Base-by-base conservation (phyloP, 306 rosid genomes). In the Carpinus viminea region DNA sequence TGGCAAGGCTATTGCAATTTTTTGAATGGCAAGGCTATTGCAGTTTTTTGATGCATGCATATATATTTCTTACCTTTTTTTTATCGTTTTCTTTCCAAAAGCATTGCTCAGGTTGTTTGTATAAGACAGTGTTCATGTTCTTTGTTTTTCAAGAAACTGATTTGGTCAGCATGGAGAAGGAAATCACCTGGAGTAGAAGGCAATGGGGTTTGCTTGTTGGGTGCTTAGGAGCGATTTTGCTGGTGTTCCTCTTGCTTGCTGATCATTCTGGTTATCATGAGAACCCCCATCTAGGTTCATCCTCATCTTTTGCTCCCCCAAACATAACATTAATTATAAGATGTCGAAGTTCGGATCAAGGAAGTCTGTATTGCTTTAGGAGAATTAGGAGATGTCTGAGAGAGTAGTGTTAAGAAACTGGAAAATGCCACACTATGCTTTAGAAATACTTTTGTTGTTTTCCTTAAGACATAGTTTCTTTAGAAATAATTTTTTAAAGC, bases 241-340 rank as follows among this genome's bases (percentile, higher is more conserved):
- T 68, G 10, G 41, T 46, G 1, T 51, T 57, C n/a, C n/a, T n/a
- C 83, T 53, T 78, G 48, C 60, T 76, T 11, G 62, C 46, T 74
- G 77, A 76, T 76, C n/a, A n/a, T n/a, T 85, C 83, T 65, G 79
- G 13, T 12, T 13, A 69, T 28, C 31, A 28, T 28, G 31, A 1
- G 41, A 52, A 36, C 31, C 50, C 48, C 50, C 76, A 6, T 48
- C 66, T 45, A 89, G 96, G 93, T 91, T 75, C 69, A 68, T 16
- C 72, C 70, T 57, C 18, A 2, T 77, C 85, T 51, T 80, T 57
- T 57, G 9, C 50, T 52, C 18, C n/a, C 38, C 31, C 31, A 28
- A 38, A n/a, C n/a, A n/a, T n/a, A n/a, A n/a, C n/a, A n/a, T n/a
- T n/a, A n/a, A n/a, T n/a, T n/a, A n/a, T n/a, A 8, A 10, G 31